Evolutionary conservation across 2,329 filamentous ascomycete genomes (phyloP).

Genomic region (Aphanoascus verrucosus): DNA sequence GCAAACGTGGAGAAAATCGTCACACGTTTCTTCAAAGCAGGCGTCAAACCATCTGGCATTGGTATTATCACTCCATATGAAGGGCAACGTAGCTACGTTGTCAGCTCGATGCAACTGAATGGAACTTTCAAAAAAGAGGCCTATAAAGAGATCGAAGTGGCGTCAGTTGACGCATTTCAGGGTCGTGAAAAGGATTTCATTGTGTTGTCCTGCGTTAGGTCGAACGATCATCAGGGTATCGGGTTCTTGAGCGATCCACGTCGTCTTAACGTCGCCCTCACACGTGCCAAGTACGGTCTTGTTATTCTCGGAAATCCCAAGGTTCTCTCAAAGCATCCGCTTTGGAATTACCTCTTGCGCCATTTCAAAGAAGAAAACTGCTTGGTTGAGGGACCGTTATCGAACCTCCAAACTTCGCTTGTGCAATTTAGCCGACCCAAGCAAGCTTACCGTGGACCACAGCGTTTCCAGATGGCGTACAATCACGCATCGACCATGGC

Average conservation of each 20-base stretch:
- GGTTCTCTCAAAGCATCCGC: constrained; percentile 90
- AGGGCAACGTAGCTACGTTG: constrained; percentile 94
- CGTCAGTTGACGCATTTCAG: constrained; percentile 96
- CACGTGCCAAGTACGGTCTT: constrained; percentile 89
- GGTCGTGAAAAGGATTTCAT: constrained; percentile 99
- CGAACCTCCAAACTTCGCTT: constrained; percentile 89
- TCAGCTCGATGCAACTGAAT: constrained; percentile 97
- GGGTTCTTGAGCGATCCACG: constrained; percentile 97
- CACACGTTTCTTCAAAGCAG: constrained; percentile 96
- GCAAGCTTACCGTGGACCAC: constrained; percentile 78
- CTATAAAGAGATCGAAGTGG: constrained; percentile 98
- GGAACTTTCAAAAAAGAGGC: constrained; percentile 96
- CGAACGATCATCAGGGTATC: constrained; percentile 97
- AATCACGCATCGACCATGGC: constrained; percentile 54
- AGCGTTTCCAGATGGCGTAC: constrained; percentile 74
- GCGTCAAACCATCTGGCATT: constrained; percentile 85
- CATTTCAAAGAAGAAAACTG: constrained; percentile 98
- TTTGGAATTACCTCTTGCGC: constrained; percentile 89
- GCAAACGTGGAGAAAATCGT: constrained; percentile 98
- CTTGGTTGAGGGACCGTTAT: constrained; percentile 87
- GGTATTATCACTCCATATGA: constrained; percentile 98
- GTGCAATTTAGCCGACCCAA: constrained; percentile 92
- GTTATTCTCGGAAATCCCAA: constrained; percentile 97
- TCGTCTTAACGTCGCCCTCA: constrained; percentile 92
- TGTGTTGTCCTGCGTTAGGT: constrained; percentile 91